Evolutionary conservation across 139 green algal genomes (phyloP).

Genomic region (Chlamydomonas sphaeroides): DNA sequence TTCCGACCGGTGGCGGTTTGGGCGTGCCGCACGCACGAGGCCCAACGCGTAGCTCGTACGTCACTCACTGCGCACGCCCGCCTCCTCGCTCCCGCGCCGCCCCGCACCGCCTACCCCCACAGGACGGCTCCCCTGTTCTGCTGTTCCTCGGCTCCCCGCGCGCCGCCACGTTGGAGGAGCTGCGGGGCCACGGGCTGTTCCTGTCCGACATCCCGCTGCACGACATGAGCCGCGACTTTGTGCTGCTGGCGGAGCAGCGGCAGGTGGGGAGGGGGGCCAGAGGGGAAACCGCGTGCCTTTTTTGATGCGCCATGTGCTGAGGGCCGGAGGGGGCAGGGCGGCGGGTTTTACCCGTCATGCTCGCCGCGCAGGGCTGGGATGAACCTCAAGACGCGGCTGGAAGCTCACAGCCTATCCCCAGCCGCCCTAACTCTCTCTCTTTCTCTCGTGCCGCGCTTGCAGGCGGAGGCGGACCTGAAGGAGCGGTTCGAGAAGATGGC

Average conservation of each 20-base stretch:
- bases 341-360: too few relatives aligned
- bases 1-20: too few relatives aligned
- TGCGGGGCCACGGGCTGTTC: slow-evolving; percentile 43
- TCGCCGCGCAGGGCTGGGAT: background rate
- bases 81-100: background rate
- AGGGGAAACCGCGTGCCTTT: too few relatives aligned
- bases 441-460: background rate
- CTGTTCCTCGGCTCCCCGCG: slow-evolving; percentile 56
- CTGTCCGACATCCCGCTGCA: slow-evolving; percentile 57
- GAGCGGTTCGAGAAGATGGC: slow-evolving; percentile 61
- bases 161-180: slow-evolving; percentile 50
- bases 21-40: too few relatives aligned
- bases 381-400: too few relatives aligned
- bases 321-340: too few relatives aligned
- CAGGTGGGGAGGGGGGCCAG: slow-evolving; percentile 52
- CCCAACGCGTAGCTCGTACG: too few relatives aligned
- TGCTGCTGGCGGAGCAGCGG: slow-evolving; percentile 64
- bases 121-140: slow-evolving; percentile 35
- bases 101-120: background rate
- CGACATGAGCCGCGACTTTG: slow-evolving; percentile 59
- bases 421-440: too few relatives aligned
- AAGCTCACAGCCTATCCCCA: too few relatives aligned
- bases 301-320: too few relatives aligned
- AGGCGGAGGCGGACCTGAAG: slow-evolving; percentile 61
- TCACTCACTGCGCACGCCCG: background rate